A percentile compares a stretch with the other conserved stretches of the same genome.
Conservation (phyloP, 73 alveolate genomes). For the Tetrahymena elliotti region DNA sequence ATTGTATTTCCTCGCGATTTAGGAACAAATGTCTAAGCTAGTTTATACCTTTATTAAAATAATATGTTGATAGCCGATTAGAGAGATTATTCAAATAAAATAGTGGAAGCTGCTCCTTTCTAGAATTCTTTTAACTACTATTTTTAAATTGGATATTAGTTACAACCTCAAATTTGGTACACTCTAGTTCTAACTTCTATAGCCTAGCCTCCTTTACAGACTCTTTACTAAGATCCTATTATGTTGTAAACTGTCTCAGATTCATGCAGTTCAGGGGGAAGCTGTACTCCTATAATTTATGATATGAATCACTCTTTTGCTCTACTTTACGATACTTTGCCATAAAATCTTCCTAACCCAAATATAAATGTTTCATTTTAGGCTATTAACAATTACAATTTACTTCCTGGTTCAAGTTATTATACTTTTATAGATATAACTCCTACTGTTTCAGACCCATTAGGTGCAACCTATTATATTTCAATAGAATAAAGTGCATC, state of each 20-base stretch:
- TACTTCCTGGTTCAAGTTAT: neutral
- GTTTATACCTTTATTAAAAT: neutral
- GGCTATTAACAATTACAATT: neutral
- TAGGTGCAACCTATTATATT: neutral
- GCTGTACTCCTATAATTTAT: neutral
- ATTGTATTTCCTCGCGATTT: neutral
- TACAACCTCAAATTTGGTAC: neutral
- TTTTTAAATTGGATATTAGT: neutral
- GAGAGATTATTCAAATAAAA: neutral
- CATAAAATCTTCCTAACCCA: neutral
- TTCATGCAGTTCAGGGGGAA: neutral
- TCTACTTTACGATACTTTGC: neutral
- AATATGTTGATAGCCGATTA: neutral
- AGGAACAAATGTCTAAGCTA: neutral
- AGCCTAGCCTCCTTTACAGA: neutral
- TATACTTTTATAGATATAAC: neutral
- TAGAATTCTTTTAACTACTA: neutral
- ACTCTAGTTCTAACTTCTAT: neutral
- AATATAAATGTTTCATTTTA: neutral
- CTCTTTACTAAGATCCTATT: neutral
- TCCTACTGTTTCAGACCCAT: neutral
- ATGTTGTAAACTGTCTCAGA: neutral
- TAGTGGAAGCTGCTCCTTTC: neutral
- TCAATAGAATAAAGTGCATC: neutral
- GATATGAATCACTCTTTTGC: neutral